phyloP scores from a whole-genome alignment of 2,329 filamentous ascomycete species.

The Dactylella cylindrospora region DNA sequence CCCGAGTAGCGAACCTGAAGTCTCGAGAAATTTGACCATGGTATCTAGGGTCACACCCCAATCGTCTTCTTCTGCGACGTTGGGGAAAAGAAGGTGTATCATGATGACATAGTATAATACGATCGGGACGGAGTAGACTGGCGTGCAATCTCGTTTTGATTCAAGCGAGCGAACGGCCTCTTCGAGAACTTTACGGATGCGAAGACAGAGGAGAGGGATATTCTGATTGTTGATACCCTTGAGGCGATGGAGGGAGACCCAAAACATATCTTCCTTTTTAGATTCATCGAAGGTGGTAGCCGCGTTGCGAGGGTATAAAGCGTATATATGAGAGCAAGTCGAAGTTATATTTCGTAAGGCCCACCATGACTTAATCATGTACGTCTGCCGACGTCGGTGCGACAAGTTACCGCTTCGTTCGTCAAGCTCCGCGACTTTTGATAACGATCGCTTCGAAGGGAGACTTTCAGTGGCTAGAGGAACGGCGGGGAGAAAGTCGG shows the following conservation, averaged over 20 bases:
- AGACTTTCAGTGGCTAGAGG: constrained; percentile 30
- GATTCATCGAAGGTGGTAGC: constrained; percentile 16
- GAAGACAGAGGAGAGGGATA: constrained; percentile 35
- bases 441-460: constrained; percentile 27
- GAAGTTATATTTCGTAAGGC: constrained; percentile 40
- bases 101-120: constrained; percentile 43
- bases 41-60: constrained; percentile 40
- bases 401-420: constrained; percentile 38
- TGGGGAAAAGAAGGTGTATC: constrained; percentile 42
- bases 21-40: constrained; percentile 34
- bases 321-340: constrained; percentile 43
- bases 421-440: constrained; percentile 33
- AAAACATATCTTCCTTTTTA: constrained; percentile 35
- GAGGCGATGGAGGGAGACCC: constrained; percentile 35
- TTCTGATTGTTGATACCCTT: constrained; percentile 40
- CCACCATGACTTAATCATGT: constrained; percentile 43
- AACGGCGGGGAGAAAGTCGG: constrained; percentile 40
- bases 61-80: constrained; percentile 26
- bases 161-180: constrained; percentile 37
- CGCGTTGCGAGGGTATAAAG: constrained; percentile 33
- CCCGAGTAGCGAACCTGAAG: constrained; percentile 11
- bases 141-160: constrained; percentile 8
- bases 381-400: constrained; percentile 26
- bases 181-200: constrained; percentile 36
- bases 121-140: constrained; percentile 19